phyloP scores from a whole-genome alignment of 306 rosid genomes.

The Cicer bijugum region DNA sequence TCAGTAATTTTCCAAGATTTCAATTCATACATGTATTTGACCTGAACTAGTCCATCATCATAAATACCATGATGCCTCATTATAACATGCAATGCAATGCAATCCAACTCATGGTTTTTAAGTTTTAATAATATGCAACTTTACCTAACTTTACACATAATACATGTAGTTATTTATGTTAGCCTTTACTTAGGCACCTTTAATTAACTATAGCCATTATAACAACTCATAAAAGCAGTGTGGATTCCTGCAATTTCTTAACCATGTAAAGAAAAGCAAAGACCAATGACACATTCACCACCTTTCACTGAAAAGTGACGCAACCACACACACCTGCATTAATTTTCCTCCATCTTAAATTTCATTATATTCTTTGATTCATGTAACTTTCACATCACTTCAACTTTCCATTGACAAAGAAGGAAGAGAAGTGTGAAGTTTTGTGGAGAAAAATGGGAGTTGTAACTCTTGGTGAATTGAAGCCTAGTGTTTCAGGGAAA shows the following conservation, averaged over 20 bases:
- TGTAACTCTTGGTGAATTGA: slow-evolving; percentile 87
- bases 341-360: slow-evolving; percentile 59
- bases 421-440: slow-evolving; percentile 31
- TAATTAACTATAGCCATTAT: slow-evolving; percentile 61
- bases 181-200: slow-evolving; percentile 55
- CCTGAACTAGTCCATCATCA: slow-evolving; percentile 23
- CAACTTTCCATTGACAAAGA: slow-evolving; percentile 45
- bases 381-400: slow-evolving; percentile 59
- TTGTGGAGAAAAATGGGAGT: slow-evolving; percentile 71
- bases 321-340: slow-evolving; percentile 48
- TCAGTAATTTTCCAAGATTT: slow-evolving; percentile 4
- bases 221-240: slow-evolving; percentile 69
- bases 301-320: slow-evolving; percentile 94
- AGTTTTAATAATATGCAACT: slow-evolving; percentile 48
- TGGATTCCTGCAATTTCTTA: slow-evolving; percentile 65
- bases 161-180: slow-evolving; percentile 50
- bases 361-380: slow-evolving; percentile 62
- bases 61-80: slow-evolving; percentile 47
- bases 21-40: slow-evolving; percentile 34
- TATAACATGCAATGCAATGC: slow-evolving; percentile 49
- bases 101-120: slow-evolving; percentile 43
- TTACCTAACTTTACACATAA: slow-evolving; percentile 63
- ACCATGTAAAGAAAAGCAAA: slow-evolving; percentile 44
- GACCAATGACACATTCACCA: slow-evolving; percentile 44
- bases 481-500: slow-evolving; percentile 94